A percentile compares a stretch with the other conserved stretches of the same genome.
phyloP scores from a whole-genome alignment of 2,329 filamentous ascomycete genomes.

The Sarocladium kiliense region DNA sequence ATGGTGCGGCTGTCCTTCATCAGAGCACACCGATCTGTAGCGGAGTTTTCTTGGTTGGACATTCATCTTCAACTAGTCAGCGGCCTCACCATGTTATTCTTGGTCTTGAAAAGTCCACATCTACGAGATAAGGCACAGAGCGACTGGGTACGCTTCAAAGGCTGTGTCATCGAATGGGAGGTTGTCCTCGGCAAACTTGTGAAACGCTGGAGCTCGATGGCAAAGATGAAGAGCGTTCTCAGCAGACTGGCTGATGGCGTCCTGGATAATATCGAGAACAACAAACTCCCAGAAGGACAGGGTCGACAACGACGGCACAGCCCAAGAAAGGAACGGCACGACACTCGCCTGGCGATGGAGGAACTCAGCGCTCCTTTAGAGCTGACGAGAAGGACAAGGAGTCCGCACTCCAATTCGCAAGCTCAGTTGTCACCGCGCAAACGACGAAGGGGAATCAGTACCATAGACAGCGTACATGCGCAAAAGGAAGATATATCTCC shows the following conservation, averaged over 20 bases:
- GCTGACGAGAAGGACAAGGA: background rate
- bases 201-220: conserved; percentile 14
- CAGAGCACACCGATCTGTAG: conserved; percentile 13
- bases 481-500: background rate
- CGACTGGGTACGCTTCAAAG: conserved; percentile 18
- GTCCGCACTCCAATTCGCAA: background rate
- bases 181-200: conserved; percentile 15
- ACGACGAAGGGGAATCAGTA: background rate
- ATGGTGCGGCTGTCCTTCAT: conserved; percentile 18
- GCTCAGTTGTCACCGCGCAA: background rate
- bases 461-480: background rate
- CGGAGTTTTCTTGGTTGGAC: conserved; percentile 18
- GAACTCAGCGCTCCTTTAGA: background rate
- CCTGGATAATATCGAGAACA: conserved; percentile 12
- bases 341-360: background rate
- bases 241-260: conserved; percentile 13
- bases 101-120: conserved; percentile 14
- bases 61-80: conserved; percentile 19
- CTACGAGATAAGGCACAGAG: conserved; percentile 11
- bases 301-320: background rate
- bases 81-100: conserved; percentile 18
- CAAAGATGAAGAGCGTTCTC: conserved; percentile 11
- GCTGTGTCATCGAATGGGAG: conserved; percentile 18
- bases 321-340: background rate
- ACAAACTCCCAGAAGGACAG: background rate